phyloP scores from a whole-genome alignment of 805 yeast genomes.

The Torulaspora indica region DNA sequence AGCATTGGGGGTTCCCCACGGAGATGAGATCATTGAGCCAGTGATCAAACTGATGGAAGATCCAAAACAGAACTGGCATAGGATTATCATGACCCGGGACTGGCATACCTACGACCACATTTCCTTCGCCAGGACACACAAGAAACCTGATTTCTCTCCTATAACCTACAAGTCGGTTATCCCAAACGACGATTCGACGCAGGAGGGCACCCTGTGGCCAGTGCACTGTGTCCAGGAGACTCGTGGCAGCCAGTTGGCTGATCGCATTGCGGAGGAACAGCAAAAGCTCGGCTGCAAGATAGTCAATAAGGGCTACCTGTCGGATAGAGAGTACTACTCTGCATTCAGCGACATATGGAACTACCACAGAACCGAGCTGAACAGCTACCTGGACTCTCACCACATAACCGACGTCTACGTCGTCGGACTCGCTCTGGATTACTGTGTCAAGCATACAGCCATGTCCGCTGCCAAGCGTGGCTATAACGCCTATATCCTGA shows the following conservation, averaged over 20 bases:
- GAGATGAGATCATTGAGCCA: slow-evolving; percentile 51
- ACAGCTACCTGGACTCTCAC: slow-evolving; percentile 41
- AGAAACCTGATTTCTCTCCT: slow-evolving; percentile 46
- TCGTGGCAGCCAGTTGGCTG: slow-evolving; percentile 54
- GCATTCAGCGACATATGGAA: slow-evolving; percentile 82
- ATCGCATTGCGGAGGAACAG: slow-evolving; percentile 33
- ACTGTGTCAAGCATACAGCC: slow-evolving; percentile 76
- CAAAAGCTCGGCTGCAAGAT: slow-evolving; percentile 36
- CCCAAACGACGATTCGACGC: slow-evolving; percentile 32
- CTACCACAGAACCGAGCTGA: slow-evolving; percentile 62
- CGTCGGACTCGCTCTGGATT: slow-evolving; percentile 84
- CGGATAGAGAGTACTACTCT: slow-evolving; percentile 80
- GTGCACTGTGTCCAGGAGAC: slow-evolving; percentile 80
- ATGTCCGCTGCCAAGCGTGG: slow-evolving; percentile 61
- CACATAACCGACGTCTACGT: slow-evolving; percentile 58
- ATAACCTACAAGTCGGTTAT: slow-evolving; percentile 50
- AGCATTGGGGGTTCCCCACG: slow-evolving; percentile 65
- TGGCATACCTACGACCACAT: slow-evolving; percentile 82
- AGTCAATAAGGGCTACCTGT: slow-evolving; percentile 66
- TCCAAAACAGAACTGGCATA: slow-evolving; percentile 48
- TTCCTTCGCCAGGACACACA: slow-evolving; percentile 75
- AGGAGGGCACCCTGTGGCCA: slow-evolving; percentile 68
- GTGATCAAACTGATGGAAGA: slow-evolving; percentile 46
- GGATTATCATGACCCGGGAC: slow-evolving; percentile 71
- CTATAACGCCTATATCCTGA: slow-evolving; percentile 57